Conservation (phyloP, 1,284 basidiomycete species). For the Prillingera fragicola region DNA sequence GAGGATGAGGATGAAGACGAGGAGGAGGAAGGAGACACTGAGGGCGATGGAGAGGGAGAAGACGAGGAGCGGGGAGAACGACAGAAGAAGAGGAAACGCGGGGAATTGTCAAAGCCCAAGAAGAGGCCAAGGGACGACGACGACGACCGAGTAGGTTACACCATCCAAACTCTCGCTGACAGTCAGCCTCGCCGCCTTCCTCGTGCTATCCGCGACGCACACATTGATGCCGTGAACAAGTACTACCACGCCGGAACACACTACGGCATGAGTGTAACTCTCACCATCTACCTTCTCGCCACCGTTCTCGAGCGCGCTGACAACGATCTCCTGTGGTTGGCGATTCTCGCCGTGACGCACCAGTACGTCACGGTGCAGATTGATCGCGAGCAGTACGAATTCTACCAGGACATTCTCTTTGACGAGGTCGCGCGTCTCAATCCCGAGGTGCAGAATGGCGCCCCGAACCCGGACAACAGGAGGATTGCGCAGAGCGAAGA, state of each 20-base stretch:
- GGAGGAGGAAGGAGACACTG: slow-evolving; percentile 48
- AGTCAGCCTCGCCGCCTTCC: slow-evolving; percentile 54
- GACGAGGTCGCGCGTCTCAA: slow-evolving; percentile 89
- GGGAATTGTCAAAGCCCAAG: slow-evolving; percentile 16
- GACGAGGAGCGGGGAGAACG: slow-evolving; percentile 46
- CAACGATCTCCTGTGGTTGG: slow-evolving; percentile 90
- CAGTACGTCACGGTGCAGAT: slow-evolving; percentile 86
- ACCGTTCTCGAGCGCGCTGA: slow-evolving; percentile 83
- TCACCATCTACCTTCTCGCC: slow-evolving; percentile 83
- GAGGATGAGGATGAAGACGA: slow-evolving; percentile 52
- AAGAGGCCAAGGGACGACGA: slow-evolving; percentile 30
- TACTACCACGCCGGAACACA: slow-evolving; percentile 83
- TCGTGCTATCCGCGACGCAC: slow-evolving; percentile 61
- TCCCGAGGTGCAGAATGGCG: slow-evolving; percentile 49
- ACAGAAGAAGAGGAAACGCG: slow-evolving; percentile 55
- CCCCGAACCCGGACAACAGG: slow-evolving; percentile 61
- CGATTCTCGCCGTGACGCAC: slow-evolving; percentile 86
- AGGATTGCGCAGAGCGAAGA: slow-evolving; percentile 76
- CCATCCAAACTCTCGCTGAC: slow-evolving; percentile 1
- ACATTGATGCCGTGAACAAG: slow-evolving; percentile 63
- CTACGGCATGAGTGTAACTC: slow-evolving; percentile 83
- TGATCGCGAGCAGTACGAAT: slow-evolving; percentile 79
- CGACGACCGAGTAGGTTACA: slow-evolving; percentile 19
- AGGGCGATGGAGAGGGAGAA: slow-evolving; percentile 26
- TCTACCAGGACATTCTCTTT: slow-evolving; percentile 66